A percentile compares a stretch with the other conserved stretches of the same genome.
These are phyloP conservation scores for Lasiodiplodia sp. DNA, from an alignment of 2,329 filamentous ascomycete genomes.

Conservation along the genomic window DNA sequence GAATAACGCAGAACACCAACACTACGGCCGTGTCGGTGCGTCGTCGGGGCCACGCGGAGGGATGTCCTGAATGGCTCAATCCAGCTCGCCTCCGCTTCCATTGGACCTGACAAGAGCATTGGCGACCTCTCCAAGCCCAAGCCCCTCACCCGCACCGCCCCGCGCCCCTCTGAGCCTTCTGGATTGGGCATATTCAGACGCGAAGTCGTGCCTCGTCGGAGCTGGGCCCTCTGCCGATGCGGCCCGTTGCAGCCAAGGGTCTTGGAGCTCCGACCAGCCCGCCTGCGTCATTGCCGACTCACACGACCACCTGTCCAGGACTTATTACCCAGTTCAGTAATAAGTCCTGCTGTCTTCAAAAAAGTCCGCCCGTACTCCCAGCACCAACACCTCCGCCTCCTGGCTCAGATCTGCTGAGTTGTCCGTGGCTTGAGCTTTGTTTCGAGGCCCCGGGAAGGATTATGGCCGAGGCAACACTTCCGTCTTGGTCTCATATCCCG, in stretches of 20 bases:
- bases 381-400: neutral
- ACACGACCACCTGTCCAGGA: neutral
- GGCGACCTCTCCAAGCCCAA: neutral
- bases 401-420: neutral
- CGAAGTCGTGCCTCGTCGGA: neutral
- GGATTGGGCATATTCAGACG: neutral
- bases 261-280: slow-evolving; percentile 3
- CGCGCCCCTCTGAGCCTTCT: neutral
- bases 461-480: neutral
- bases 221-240: slow-evolving; percentile 1
- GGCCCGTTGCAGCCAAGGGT: slow-evolving; percentile 21
- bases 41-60: neutral
- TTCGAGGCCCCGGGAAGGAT: neutral
- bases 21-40: slow-evolving; percentile 24
- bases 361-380: neutral
- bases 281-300: slow-evolving; percentile 3
- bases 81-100: neutral
- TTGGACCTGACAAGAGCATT: neutral
- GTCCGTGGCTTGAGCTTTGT: neutral
- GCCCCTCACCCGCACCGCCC: neutral
- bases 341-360: neutral
- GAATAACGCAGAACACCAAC: slow-evolving; percentile 3
- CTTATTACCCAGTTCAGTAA: neutral
- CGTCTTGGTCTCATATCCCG: neutral
- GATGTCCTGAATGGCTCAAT: neutral